Evolutionary conservation across 192 early-diverging fungal genomes (phyloP).

Genomic region (Helicostylum pulchrum): DNA sequence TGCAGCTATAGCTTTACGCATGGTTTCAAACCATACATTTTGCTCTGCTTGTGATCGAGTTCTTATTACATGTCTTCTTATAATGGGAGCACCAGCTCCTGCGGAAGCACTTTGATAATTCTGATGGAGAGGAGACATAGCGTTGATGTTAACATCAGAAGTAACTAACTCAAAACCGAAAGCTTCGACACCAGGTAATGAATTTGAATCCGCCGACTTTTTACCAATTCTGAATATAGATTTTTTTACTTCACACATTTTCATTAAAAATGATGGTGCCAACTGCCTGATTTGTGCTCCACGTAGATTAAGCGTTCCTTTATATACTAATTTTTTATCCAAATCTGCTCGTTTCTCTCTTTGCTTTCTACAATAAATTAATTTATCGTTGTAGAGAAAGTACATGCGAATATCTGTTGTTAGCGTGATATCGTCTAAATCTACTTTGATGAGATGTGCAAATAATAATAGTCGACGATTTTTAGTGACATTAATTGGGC

Average conservation of each 20-base stretch:
- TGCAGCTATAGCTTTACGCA: not conserved
- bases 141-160: not conserved
- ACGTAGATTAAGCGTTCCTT: slow-evolving; percentile 11
- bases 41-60: slow-evolving; percentile 13
- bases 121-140: too few species aligned
- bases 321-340: slow-evolving; percentile 16
- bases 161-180: slow-evolving; percentile 23
- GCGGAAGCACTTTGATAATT: not conserved
- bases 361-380: slow-evolving; percentile 21
- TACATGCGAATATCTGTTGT: slow-evolving; percentile 16
- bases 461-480: slow-evolving; percentile 16
- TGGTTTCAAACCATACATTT: slow-evolving; percentile 10
- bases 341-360: not conserved
- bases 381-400: slow-evolving; percentile 26
- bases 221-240: slow-evolving; percentile 4
- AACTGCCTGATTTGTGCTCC: not conserved
- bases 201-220: not conserved
- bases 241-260: slow-evolving; percentile 14
- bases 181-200: not conserved
- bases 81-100: slow-evolving; percentile 1
- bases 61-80: slow-evolving; percentile 10
- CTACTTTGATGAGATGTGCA: slow-evolving; percentile 17
- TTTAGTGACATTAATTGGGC: slow-evolving; percentile 10
- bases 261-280: not conserved
- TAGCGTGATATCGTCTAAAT: not conserved